These are phyloP conservation scores for Dalbergia cochinchinensis DNA, from an alignment of 306 rosid genomes.

Conservation along the genomic window DNA sequence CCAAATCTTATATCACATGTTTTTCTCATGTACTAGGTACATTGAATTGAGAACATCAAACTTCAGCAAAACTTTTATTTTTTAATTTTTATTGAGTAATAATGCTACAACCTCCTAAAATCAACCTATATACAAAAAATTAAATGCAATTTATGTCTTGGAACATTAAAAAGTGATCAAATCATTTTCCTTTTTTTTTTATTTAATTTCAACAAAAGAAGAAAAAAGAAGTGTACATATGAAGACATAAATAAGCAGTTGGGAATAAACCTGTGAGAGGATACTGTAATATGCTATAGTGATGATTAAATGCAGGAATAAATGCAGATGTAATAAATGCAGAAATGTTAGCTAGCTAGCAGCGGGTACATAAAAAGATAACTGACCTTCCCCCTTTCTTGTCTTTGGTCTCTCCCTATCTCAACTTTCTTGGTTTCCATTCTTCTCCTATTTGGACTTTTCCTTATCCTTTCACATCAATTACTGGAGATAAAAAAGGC, in stretches of 20 bases:
- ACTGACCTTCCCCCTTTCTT: neutral
- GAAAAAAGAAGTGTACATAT: no score
- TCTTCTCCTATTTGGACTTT: neutral
- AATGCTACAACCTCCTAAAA: no score
- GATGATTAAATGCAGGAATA: constrained; percentile 41
- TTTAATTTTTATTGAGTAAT: no score
- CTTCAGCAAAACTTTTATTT: no score
- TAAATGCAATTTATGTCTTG: no score
- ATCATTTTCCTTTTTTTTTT: no score
- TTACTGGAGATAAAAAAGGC: neutral
- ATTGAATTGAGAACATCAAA: no score
- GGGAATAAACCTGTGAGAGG: neutral
- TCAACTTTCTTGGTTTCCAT: neutral
- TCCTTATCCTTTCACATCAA: neutral
- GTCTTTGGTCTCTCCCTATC: neutral
- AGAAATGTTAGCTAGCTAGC: constrained; percentile 46
- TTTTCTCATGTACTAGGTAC: no score
- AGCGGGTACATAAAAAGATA: constrained; percentile 1
- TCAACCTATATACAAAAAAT: no score
- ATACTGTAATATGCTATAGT: neutral
- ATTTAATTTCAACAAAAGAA: no score
- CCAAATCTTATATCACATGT: no score
- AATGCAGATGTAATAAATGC: constrained; percentile 45
- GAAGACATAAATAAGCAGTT: neutral
- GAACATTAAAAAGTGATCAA: no score